Percentiles rank a stretch among this genome's conserved stretches.
These are phyloP conservation scores for Coprinopsis strossmayeri DNA, from an alignment of 768 basidiomycete genomes.

Conservation along the genomic window DNA sequence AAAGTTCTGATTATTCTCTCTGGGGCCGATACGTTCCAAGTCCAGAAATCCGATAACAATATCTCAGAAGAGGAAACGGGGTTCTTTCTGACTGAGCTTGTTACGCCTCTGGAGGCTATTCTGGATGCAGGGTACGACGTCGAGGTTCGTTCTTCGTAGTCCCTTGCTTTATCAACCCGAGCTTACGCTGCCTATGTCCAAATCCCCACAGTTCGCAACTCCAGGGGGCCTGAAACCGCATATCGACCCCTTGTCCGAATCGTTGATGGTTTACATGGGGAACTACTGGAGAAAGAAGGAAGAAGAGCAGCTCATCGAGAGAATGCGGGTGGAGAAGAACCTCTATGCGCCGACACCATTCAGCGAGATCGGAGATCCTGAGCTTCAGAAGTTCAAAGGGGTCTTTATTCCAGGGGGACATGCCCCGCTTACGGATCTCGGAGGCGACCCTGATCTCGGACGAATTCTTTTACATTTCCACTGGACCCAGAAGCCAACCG, in stretches of 20 bases:
- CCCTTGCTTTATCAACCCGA: too few species aligned
- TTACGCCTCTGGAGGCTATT: neutral
- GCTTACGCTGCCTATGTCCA: neutral
- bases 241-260: conserved; percentile 1
- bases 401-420: conserved; percentile 1
- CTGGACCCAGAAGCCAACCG: neutral
- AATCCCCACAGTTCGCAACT: neutral
- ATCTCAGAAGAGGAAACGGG: neutral
- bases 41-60: neutral
- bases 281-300: neutral
- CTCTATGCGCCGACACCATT: neutral
- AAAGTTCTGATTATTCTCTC: conserved; percentile 1
- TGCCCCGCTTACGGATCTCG: conserved; percentile 1
- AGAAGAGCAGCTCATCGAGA: neutral
- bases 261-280: neutral
- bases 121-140: neutral
- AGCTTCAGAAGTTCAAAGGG: neutral
- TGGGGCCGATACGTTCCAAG: neutral
- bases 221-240: neutral
- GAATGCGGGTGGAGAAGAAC: neutral
- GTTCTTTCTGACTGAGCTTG: conserved; percentile 1
- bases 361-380: neutral
- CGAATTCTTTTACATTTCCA: neutral
- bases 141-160: neutral
- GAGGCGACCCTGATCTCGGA: neutral